Evolutionary conservation across 257 asterid species (phyloP), one percentile per base, ranked within the genome.

Genomic region (Mitragyna speciosa): DNA sequence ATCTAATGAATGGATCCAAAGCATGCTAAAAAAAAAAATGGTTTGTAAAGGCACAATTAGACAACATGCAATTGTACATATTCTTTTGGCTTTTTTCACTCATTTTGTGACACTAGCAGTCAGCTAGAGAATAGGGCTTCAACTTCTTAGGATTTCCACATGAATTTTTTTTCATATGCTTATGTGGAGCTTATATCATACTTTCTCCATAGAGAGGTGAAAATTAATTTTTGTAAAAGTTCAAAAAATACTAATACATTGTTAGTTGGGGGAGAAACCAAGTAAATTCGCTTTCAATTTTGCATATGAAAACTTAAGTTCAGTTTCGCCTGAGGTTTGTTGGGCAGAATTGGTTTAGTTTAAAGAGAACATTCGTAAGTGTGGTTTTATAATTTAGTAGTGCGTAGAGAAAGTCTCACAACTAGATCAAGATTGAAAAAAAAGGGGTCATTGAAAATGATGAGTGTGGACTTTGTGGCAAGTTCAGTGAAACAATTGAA

Each of bases 41-140:
- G 52, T 76, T n/a, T 49, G 76, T 24, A 47, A 64, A 49, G 58
- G 65, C 75, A 31, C 52, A 54, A 5, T 26, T 58, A 78, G 33
- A 73, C 68, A 79, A 47, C 28, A 28, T 51, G 36, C 58, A 78
- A 26, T 28, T 24, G 48, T 75, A 73, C 20, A 19, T 36, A 9
- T 26, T 7, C n/a, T 59, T 49, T 28, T 74, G 65, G 81, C 72
- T 33, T 79, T 75, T 8, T 19, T 74, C 80, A 54, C 58, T 5
- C 71, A 48, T 39, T 56, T 16, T 43, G 7, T 48, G 70, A 31
- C 78, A 59, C 73, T 39, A 30, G 67, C 48, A 45, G 43, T 26
- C 81, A 49, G 65, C 41, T 67, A 77, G 7, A 76, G 77, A 82
- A 76, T 81, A 81, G 43, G 70, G 39, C 41, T 73, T 12, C 41